Evolutionary conservation across 805 yeast species (phyloP).

Genomic region (Suhomyces tanzawaensis): DNA sequence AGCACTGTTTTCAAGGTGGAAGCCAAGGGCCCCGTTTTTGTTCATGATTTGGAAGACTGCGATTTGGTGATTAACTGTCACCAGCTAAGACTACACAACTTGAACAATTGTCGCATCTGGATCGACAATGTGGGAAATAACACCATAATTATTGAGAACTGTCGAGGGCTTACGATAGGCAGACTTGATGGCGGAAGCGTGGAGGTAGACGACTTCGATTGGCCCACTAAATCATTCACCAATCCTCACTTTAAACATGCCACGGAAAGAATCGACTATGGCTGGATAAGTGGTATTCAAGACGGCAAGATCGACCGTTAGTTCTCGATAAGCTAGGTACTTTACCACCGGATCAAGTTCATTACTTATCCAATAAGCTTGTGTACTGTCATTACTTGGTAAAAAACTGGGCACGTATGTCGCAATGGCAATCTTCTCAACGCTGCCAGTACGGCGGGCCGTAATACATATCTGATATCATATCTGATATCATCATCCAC

Average conservation of each 20-base stretch:
- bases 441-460: too few relatives aligned
- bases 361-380: too few relatives aligned
- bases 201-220: slow-evolving; percentile 31
- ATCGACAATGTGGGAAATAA: slow-evolving; percentile 20
- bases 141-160: slow-evolving; percentile 29
- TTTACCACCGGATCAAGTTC: too few relatives aligned
- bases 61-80: slow-evolving; percentile 24
- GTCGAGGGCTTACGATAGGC: slow-evolving; percentile 19
- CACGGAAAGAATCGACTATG: too few relatives aligned
- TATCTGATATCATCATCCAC: too few relatives aligned
- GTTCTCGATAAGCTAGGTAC: too few relatives aligned
- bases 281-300: too few relatives aligned
- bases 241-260: slow-evolving; percentile 12
- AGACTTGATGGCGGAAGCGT: slow-evolving; percentile 3
- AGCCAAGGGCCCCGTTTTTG: slow-evolving; percentile 31
- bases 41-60: slow-evolving; percentile 20
- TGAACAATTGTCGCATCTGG: slow-evolving; percentile 14
- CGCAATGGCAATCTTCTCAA: too few relatives aligned
- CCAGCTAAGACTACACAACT: slow-evolving; percentile 29
- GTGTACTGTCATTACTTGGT: too few relatives aligned
- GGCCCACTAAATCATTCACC: slow-evolving; percentile 17
- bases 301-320: too few relatives aligned
- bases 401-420: too few relatives aligned
- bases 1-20: slow-evolving; percentile 16
- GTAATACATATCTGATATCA: too few relatives aligned